Evolutionary conservation across 495 filamentous ascomycete species (phyloP).

Genomic region (Penicillium soppii): DNA sequence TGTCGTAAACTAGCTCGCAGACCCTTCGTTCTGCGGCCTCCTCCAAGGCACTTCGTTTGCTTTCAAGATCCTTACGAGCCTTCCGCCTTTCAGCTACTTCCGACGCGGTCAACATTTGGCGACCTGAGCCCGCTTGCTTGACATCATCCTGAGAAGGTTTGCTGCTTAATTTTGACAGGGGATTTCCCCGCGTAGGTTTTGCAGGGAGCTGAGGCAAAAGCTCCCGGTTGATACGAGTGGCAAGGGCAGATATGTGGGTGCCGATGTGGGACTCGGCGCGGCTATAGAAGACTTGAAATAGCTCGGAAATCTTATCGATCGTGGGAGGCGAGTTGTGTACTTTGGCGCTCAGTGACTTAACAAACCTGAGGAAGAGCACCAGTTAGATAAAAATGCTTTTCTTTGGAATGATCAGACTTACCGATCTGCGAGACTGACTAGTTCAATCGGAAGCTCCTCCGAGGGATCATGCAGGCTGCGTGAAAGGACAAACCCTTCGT

Average conservation of each 20-base stretch:
- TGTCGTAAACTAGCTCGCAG: slow-evolving; percentile 82
- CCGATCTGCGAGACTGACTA: slow-evolving; percentile 86
- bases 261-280: slow-evolving; percentile 79
- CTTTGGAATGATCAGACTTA: slow-evolving; percentile 30
- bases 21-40: slow-evolving; percentile 89
- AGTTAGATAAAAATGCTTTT: neutral
- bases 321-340: slow-evolving; percentile 80
- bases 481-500: slow-evolving; percentile 42
- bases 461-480: slow-evolving; percentile 60
- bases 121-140: slow-evolving; percentile 45
- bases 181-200: slow-evolving; percentile 14
- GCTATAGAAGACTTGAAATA: slow-evolving; percentile 94
- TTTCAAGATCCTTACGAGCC: slow-evolving; percentile 72
- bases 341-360: slow-evolving; percentile 85
- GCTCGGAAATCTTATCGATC: slow-evolving; percentile 76
- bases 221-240: slow-evolving; percentile 69
- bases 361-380: slow-evolving; percentile 60
- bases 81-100: slow-evolving; percentile 79
- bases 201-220: slow-evolving; percentile 50
- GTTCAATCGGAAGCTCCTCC: slow-evolving; percentile 89
- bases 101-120: slow-evolving; percentile 88
- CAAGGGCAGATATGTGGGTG: slow-evolving; percentile 82
- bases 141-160: slow-evolving; percentile 30
- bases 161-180: slow-evolving; percentile 22
- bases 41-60: slow-evolving; percentile 74